phyloP scores from a whole-genome alignment of 2,329 filamentous ascomycete genomes.

The Ceratocystis alfenasii region DNA sequence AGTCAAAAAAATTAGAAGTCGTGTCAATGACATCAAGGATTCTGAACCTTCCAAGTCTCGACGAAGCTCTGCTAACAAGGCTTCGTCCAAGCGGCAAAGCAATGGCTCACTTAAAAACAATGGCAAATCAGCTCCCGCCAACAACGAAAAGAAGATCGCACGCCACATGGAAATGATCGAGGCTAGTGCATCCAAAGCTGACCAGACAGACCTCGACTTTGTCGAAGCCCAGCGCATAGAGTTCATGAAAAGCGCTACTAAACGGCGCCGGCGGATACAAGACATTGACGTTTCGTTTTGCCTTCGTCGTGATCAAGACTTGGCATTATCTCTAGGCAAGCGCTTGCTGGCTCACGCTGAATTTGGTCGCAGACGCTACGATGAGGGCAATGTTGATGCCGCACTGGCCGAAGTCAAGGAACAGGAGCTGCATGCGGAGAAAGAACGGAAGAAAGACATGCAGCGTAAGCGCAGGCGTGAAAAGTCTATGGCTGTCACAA shows the following conservation, averaged over 20 bases:
- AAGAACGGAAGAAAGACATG: conserved; percentile 99
- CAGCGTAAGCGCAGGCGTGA: conserved; percentile 91
- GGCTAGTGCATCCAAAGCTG: conserved; percentile 31
- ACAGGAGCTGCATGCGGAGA: conserved; percentile 83
- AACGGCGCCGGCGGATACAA: conserved; percentile 57
- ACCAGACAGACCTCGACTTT: conserved; percentile 29
- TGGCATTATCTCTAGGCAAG: conserved; percentile 43
- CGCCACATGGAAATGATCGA: conserved; percentile 34
- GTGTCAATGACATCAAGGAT: conserved; percentile 41
- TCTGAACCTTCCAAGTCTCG: conserved; percentile 39
- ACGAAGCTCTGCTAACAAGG: conserved; percentile 41
- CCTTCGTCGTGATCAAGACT: conserved; percentile 51
- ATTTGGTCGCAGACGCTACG: conserved; percentile 63
- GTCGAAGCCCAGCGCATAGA: conserved; percentile 36
- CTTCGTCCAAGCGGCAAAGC: conserved; percentile 46
- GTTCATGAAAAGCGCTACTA: conserved; percentile 48
- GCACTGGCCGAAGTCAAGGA: conserved; percentile 80
- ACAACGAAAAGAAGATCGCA: conserved; percentile 35
- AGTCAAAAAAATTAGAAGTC: conserved; percentile 33
- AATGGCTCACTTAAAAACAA: conserved; percentile 50
- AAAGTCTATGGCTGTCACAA: conserved; percentile 87
- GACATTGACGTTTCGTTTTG: conserved; percentile 51
- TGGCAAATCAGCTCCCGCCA: conserved; percentile 46
- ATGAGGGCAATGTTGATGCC: conserved; percentile 63
- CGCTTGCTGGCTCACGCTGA: conserved; percentile 58